Evolutionary conservation across 768 basidiomycete species (phyloP), one percentile per base, ranked within the genome.

Genomic region (Crucibulum laeve): DNA sequence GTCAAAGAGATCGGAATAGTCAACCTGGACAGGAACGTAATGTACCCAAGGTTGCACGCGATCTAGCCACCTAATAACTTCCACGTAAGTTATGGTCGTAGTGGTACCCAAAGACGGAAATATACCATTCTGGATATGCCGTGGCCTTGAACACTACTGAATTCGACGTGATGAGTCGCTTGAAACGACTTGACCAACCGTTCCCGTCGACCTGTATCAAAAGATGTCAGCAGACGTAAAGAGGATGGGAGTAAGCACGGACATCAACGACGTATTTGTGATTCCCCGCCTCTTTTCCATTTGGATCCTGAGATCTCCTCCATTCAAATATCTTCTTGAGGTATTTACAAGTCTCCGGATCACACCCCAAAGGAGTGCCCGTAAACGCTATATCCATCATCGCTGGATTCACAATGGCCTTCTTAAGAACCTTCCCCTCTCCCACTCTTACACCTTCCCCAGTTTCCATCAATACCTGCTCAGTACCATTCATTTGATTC

Each of bases 121-220:
- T 58, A 5, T 59, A 80, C 84, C 84, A 86, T 60, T 84, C 84
- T 1, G 81, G 82, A 51, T 79, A 84, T 42, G 80, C 71, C 0
- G 83, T 82, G 10, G 78, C 66, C 55, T 85, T 84, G 58, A 85
- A 76, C 3, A 85, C 61, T 18, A 82, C 68, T 0, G 82, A 74
- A 19, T 82, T 81, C 32, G 71, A 69, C 4, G 74, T 72, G 10
- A 84, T 68, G 3, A 84, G 60, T 4, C 78, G 64, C 45, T 80
- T 80, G 58, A 83, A 86, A 5, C 80, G 68, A 19, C 73, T 69
- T 1, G 79, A 80, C 79, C 81, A 82, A 0, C 79, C 82, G 39
- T 79, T 77, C 3, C 74, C 79, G 42, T 80, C 77, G 4, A 80
- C 59, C 75, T 77, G 42, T 7, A 22, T 2, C 23, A 8, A 32